These are phyloP conservation scores for Septoria petroselini DNA, from an alignment of 2,329 filamentous ascomycete genomes.

Conservation along the genomic window DNA sequence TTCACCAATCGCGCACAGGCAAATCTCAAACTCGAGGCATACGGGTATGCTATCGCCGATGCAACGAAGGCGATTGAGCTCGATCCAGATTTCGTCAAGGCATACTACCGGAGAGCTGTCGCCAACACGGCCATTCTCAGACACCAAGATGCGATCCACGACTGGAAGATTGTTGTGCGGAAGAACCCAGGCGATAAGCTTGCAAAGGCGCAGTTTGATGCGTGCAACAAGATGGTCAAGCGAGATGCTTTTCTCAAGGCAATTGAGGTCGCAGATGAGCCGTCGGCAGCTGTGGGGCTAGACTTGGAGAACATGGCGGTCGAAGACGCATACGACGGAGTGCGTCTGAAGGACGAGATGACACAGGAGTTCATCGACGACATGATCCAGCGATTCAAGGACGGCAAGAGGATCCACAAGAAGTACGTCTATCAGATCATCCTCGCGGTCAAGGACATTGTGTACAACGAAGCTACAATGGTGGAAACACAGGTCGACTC, in stretches of 20 bases:
- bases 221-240: conserved; percentile 93
- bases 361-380: conserved; percentile 95
- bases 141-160: conserved; percentile 81
- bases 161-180: conserved; percentile 87
- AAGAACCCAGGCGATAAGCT: conserved; percentile 86
- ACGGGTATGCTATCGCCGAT: conserved; percentile 87
- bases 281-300: conserved; percentile 85
- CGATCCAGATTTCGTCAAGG: conserved; percentile 86
- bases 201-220: conserved; percentile 83
- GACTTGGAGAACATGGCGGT: conserved; percentile 83
- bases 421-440: conserved; percentile 99
- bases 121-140: conserved; percentile 88
- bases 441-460: conserved; percentile 80
- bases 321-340: conserved; percentile 82
- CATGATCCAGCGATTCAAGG: conserved; percentile 95
- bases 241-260: conserved; percentile 89
- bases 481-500: conserved; percentile 82
- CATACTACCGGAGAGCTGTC: conserved; percentile 89
- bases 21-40: conserved; percentile 91
- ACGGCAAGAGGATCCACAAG: conserved; percentile 87
- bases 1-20: conserved; percentile 96
- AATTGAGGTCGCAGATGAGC: conserved; percentile 88
- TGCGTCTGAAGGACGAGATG: conserved; percentile 74
- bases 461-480: conserved; percentile 94
- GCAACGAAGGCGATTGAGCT: conserved; percentile 88